Evolutionary conservation across 305 asterid genomes (phyloP), one percentile per base, ranked within the genome.

Genomic region (Euphrasia arctica): DNA sequence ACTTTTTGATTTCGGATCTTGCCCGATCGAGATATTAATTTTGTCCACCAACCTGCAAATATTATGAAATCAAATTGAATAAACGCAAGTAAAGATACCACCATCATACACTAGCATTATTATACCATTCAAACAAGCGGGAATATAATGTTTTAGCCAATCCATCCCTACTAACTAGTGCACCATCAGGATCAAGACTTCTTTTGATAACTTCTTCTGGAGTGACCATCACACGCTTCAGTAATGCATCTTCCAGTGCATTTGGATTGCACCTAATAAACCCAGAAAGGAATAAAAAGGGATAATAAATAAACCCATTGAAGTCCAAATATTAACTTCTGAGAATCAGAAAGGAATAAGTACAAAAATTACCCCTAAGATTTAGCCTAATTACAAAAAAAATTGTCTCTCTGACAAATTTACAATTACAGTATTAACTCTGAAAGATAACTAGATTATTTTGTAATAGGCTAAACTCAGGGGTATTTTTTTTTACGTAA

Each of bases 11-110:
- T 73, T 79, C 34, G 96, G 75, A 78, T 94, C 99, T 78, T 94
- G 99, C 69, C 99, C 98, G 56, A 94, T 94, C 25, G 99, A 88
- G 75, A 45, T 71, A 74, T 94, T 94, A 70, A 94, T 94, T 77
- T 89, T 94, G 67, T 84, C 83, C 71, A 94, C 99, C 87, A 94
- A 82, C 99, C 99, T 91, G 80, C 60, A 74, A 55, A 74, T 60
- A 25, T 58, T 71, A 7, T 1, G 25, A 69, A 66, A 74, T 36
- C 48, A 74, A 34, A 55, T 49, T 60, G 61, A 70, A 72, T 68
- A 60, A 60, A 48, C 51, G 39, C 42, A 64, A 70, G 67, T 42
- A 55, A 66, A 71, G 42, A 59, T 62, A 63, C 54, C 54, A 58
- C 54, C 72, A 68, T n/a, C 39, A 62, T 48, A 64, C 60, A 77